Percentiles rank a stretch among this genome's conserved stretches.
Conservation (phyloP, 768 basidiomycete species). For the Tylopilus sp. region DNA sequence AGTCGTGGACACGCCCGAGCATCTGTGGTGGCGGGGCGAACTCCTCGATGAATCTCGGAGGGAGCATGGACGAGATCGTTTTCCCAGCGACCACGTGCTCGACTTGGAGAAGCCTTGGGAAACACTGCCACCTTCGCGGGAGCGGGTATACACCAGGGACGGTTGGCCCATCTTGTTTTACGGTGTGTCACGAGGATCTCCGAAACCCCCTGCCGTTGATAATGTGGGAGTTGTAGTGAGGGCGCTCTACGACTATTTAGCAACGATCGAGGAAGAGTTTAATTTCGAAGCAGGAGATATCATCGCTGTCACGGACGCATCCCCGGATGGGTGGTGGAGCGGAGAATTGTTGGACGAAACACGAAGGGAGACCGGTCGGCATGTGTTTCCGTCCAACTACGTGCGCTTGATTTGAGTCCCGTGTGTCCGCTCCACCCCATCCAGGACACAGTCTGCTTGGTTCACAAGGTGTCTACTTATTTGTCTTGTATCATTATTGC, state of each 20-base stretch:
- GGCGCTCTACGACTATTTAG: slow-evolving; percentile 73
- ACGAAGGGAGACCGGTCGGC: slow-evolving; percentile 63
- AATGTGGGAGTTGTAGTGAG: background rate
- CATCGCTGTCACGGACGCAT: slow-evolving; percentile 90
- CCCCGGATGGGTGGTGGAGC: slow-evolving; percentile 98
- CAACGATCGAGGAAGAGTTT: slow-evolving; percentile 89
- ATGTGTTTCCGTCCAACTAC: slow-evolving; percentile 88
- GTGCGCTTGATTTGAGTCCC: slow-evolving; percentile 52
- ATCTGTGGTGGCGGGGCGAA: background rate
- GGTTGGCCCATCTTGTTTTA: background rate
- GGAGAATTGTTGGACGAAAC: slow-evolving; percentile 78
- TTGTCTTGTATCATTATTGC: background rate
- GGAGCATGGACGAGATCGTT: background rate
- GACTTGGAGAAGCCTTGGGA: background rate
- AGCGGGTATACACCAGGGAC: background rate
- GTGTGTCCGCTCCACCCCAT: background rate
- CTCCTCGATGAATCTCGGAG: background rate
- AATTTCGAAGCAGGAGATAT: slow-evolving; percentile 95
- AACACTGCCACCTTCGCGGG: background rate
- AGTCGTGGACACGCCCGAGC: background rate
- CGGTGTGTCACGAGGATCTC: background rate
- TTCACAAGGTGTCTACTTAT: background rate
- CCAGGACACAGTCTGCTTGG: background rate
- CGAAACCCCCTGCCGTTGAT: background rate
- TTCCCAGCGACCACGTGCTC: background rate